phyloP scores from a whole-genome alignment of 768 basidiomycete species.

The Kwoniella mangroviensis region DNA sequence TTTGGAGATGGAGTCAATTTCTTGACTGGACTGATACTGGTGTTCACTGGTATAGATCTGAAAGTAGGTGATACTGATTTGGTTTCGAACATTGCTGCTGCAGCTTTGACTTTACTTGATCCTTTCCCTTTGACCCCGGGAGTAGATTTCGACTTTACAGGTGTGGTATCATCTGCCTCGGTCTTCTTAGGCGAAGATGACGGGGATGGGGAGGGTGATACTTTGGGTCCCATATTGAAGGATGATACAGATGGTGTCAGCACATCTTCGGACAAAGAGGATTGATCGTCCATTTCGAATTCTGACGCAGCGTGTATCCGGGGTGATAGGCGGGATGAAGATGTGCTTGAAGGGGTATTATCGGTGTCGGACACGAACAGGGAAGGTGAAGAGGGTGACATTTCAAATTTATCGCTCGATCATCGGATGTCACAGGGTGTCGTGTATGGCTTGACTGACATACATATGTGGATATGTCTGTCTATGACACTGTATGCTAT shows the following conservation, averaged over 20 bases:
- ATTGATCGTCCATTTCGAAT: conserved; percentile 36
- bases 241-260: conserved; percentile 2
- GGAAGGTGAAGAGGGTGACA: not conserved
- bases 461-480: too few species aligned
- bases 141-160: not conserved
- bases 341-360: conserved; percentile 10
- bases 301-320: conserved; percentile 34
- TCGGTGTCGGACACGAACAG: not conserved
- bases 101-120: conserved; percentile 36
- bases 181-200: not conserved
- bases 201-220: not conserved
- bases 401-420: not conserved
- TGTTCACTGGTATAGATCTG: conserved; percentile 10
- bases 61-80: conserved; percentile 13
- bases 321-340: conserved; percentile 9
- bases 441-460: too few species aligned
- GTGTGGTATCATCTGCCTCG: not conserved
- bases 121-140: not conserved
- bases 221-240: not conserved
- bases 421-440: not conserved
- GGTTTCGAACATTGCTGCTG: conserved; percentile 43
- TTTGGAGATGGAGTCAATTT: not conserved
- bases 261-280: conserved; percentile 7
- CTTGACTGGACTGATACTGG: conserved; percentile 3
- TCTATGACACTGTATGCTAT: not conserved